A percentile compares a stretch with the other conserved stretches of the same genome.
These are phyloP conservation scores for Neofusicoccum kwambonambiense DNA, from an alignment of 2,329 filamentous ascomycete species.

Conservation along the genomic window DNA sequence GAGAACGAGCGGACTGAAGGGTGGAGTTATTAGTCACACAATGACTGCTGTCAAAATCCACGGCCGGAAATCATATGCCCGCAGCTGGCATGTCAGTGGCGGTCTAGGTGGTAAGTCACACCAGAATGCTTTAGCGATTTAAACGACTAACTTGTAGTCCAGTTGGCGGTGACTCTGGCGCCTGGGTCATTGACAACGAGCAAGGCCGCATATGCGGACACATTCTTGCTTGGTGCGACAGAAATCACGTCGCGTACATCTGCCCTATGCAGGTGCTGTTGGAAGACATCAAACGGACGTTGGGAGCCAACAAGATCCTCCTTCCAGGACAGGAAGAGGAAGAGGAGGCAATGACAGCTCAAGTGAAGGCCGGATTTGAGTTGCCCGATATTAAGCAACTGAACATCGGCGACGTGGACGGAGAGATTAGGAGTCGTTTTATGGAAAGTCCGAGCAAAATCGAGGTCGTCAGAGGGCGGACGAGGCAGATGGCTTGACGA, in stretches of 20 bases:
- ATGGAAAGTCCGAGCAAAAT: conserved; percentile 4
- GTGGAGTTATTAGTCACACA: conserved; percentile 71
- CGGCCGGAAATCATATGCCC: conserved; percentile 76
- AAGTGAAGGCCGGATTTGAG: conserved; percentile 1
- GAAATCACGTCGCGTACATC: conserved; percentile 82
- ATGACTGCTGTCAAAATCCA: conserved; percentile 86
- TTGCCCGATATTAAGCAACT: conserved; percentile 5
- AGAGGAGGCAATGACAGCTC: neutral
- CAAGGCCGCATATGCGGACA: conserved; percentile 84
- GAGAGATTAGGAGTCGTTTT: neutral
- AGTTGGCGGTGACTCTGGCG: conserved; percentile 86
- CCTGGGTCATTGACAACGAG: conserved; percentile 83
- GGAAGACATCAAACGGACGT: conserved; percentile 76
- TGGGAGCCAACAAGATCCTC: conserved; percentile 68
- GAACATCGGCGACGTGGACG: conserved; percentile 2
- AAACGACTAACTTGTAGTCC: conserved; percentile 20
- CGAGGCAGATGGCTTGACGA: conserved; percentile 16
- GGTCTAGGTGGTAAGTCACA: conserved; percentile 53
- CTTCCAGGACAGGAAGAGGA: conserved; percentile 59
- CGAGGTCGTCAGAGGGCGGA: neutral
- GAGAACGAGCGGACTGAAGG: conserved; percentile 79
- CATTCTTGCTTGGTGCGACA: conserved; percentile 81
- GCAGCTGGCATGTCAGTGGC: conserved; percentile 64
- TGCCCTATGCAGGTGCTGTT: conserved; percentile 92
- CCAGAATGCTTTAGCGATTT: conserved; percentile 2